A percentile compares a stretch with the other conserved stretches of the same genome.
Evolutionary conservation across 1,139 yeast species (phyloP).

Genomic region (Yamadazyma diddensiae): DNA sequence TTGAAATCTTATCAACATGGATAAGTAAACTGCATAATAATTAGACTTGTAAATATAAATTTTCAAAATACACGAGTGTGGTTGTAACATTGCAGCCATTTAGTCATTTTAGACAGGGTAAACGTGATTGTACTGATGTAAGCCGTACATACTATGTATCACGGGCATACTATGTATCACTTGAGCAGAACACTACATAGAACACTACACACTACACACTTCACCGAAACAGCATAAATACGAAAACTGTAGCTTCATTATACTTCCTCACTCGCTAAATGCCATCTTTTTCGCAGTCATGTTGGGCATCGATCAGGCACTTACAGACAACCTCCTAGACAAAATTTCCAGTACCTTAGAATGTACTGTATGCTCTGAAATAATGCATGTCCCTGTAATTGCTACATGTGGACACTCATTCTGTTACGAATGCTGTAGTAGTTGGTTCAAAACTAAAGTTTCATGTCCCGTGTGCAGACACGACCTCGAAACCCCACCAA

Average conservation of each 20-base stretch:
- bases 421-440: constrained; percentile 46
- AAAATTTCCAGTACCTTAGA: constrained; percentile 24
- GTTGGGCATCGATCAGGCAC: constrained; percentile 6
- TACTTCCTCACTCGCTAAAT: no score
- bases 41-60: no score
- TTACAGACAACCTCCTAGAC: constrained; percentile 6
- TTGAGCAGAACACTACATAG: no score
- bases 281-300: background rate
- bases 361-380: constrained; percentile 44
- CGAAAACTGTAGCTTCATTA: no score
- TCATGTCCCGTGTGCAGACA: constrained; percentile 59
- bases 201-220: no score
- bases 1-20: constrained; percentile 18
- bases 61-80: no score
- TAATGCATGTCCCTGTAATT: constrained; percentile 43
- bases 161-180: no score
- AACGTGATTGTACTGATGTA: no score
- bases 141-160: no score
- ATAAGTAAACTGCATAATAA: constrained; percentile 4
- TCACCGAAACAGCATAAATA: no score
- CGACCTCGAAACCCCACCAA: constrained; percentile 41
- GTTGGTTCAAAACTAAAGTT: constrained; percentile 48
- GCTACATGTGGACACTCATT: constrained; percentile 45
- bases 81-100: no score
- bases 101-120: no score